Evolutionary conservation across 169 alveolate species (phyloP).

Genomic region (Eimeria maxima): DNA sequence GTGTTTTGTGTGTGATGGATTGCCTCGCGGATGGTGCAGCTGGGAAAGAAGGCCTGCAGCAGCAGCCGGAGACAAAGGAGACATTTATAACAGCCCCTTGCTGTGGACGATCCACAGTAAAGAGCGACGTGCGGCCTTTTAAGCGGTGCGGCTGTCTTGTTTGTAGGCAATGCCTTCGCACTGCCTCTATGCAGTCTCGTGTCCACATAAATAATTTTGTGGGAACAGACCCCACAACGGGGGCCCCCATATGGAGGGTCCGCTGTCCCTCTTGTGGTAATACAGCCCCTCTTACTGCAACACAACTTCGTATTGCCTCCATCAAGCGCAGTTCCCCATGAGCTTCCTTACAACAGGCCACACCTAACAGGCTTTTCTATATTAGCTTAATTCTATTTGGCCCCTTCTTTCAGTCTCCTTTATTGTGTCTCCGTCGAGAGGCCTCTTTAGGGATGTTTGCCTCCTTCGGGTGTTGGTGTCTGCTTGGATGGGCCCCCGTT

Average conservation of each 20-base stretch:
- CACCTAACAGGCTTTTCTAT: too few relatives aligned
- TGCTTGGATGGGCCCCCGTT: too few relatives aligned
- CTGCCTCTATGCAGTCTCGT: constrained; percentile 19
- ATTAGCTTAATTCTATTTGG: too few relatives aligned
- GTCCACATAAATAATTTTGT: constrained; percentile 33
- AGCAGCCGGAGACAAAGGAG: not conserved
- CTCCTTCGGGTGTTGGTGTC: too few relatives aligned
- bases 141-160: constrained; percentile 22
- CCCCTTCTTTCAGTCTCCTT: too few relatives aligned
- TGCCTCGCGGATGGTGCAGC: too few relatives aligned
- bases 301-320: constrained; percentile 27
- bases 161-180: constrained; percentile 38
- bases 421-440: too few relatives aligned
- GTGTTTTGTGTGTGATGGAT: too few relatives aligned
- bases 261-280: constrained; percentile 35
- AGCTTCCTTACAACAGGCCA: too few relatives aligned
- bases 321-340: constrained; percentile 10
- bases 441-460: too few relatives aligned
- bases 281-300: constrained; percentile 18
- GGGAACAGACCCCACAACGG: constrained; percentile 28
- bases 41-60: too few relatives aligned
- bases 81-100: constrained; percentile 42
- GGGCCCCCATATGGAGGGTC: constrained; percentile 37
- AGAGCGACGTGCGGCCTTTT: constrained; percentile 46
- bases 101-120: not conserved